Conservation (phyloP, 2,329 filamentous ascomycete genomes). For the Xylaria sp. region DNA sequence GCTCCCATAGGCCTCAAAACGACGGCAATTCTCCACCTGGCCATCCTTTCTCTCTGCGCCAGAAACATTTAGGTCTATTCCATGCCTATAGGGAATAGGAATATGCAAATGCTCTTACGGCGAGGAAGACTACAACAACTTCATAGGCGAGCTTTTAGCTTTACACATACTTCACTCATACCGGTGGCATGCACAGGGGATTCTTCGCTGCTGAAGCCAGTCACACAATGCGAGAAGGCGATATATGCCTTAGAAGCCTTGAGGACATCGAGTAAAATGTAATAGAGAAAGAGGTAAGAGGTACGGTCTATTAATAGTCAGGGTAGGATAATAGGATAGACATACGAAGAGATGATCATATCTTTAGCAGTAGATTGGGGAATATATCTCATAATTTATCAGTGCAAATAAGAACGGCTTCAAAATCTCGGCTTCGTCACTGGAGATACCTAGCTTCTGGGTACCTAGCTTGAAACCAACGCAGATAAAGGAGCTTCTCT, state of each 20-base stretch:
- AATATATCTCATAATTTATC: background rate
- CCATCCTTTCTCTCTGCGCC: background rate
- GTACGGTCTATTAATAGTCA: background rate
- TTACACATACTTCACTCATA: background rate
- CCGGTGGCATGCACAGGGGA: background rate
- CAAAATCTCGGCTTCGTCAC: background rate
- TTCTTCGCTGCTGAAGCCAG: background rate
- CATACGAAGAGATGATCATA: background rate
- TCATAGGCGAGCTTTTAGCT: background rate
- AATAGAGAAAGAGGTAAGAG: background rate
- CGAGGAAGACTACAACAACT: background rate
- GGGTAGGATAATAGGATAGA: background rate
- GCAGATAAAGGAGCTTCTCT: background rate
- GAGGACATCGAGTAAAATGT: background rate
- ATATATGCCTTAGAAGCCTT: background rate
- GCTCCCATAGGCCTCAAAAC: background rate
- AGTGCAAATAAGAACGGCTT: background rate
- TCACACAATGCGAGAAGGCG: too few relatives aligned
- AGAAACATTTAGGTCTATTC: background rate
- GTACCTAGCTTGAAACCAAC: background rate
- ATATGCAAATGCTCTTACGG: background rate
- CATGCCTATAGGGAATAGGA: too few relatives aligned
- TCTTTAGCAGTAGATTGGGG: background rate
- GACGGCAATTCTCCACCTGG: background rate
- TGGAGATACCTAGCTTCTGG: background rate